Base-by-base conservation (phyloP, 805 yeast genomes). In the Priceomyces castillae region DNA sequence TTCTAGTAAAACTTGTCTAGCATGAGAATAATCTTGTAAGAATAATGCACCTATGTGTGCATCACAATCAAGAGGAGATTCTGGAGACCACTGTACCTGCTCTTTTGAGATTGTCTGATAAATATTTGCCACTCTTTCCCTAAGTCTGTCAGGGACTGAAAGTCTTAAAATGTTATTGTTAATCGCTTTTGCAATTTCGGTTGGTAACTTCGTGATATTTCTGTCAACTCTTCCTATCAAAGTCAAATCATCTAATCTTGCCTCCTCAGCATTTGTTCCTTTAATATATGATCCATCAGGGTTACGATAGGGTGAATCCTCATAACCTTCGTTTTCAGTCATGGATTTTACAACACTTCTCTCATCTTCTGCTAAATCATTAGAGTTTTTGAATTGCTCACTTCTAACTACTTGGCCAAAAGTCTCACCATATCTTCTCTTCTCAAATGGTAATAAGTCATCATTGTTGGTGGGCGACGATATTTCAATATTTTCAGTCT, bases 21-120 rank as follows among this genome's bases (percentile, higher is more conserved):
- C 61, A 11, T 88, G 76, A 1, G 89, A 86, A 57, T 88, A 92
- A 56, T 87, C 86, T 54, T 87, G 96, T 2, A 86, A 67, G 55
- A 92, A 89, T 9, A 85, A 73, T 0, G 90, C 83, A 0, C 88
- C 90, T 30, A 92, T 80, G 47, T 84, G 85, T 2, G 94, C 80
- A 60, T 90, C 96, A 1, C 84, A 85, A 39, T 84, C 89, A 42
- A 67, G 42, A 2, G 61, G 46, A 36, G 61, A 53, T 2, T 60
- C 62, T 1, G 75, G 75, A 0, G 71, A 77, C 36, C 67, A 61
- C 48, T 82, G 87, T 1, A 86, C 61, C 45, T 76, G 80, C 1
- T 73, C 74, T 12, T 76, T 74, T 18, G 71, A 71, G 41, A 88
- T 52, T 3, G 70, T 65, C 37, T 75, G 69, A 54, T 74, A 84